A percentile compares a stretch with the other conserved stretches of the same genome.
Evolutionary conservation across 1,284 basidiomycete species (phyloP).

Genomic region (Takashimella koratensis): DNA sequence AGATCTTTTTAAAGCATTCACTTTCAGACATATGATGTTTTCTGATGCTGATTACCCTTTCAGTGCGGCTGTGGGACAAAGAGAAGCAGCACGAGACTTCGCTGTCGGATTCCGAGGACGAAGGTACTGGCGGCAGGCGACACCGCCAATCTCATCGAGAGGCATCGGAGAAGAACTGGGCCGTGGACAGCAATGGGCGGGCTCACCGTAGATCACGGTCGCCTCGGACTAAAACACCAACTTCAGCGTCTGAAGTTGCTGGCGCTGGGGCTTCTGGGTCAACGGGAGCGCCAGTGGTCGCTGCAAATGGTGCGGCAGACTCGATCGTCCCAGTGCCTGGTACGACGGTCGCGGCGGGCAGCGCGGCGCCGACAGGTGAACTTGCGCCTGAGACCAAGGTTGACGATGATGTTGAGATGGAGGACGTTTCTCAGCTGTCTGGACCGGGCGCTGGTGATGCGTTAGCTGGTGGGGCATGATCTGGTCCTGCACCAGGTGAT

Average conservation of each 20-base stretch:
- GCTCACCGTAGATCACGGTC: constrained; percentile 9
- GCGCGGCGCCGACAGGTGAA: neutral
- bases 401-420: constrained; percentile 17
- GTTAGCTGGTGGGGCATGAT: constrained; percentile 21
- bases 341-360: neutral
- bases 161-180: constrained; percentile 7
- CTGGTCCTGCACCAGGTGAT: too few species aligned
- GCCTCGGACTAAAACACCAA: constrained; percentile 1
- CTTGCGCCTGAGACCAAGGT: neutral
- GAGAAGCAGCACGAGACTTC: constrained; percentile 42
- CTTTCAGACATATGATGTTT: too few species aligned
- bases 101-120: constrained; percentile 56
- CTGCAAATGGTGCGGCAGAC: neutral
- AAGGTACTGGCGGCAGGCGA: constrained; percentile 46
- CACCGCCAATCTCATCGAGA: constrained; percentile 44
- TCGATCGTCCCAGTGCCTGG: neutral
- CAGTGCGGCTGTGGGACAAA: constrained; percentile 44
- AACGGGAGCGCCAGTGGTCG: neutral
- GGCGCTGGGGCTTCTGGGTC: neutral
- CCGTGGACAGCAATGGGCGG: neutral
- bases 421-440: constrained; percentile 2
- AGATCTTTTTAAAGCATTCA: neutral
- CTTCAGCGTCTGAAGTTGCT: neutral
- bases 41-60: neutral
- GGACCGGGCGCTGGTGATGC: constrained; percentile 22